Evolutionary conservation across 2,329 filamentous ascomycete species (phyloP).

Genomic region (Fusarium sp.): DNA sequence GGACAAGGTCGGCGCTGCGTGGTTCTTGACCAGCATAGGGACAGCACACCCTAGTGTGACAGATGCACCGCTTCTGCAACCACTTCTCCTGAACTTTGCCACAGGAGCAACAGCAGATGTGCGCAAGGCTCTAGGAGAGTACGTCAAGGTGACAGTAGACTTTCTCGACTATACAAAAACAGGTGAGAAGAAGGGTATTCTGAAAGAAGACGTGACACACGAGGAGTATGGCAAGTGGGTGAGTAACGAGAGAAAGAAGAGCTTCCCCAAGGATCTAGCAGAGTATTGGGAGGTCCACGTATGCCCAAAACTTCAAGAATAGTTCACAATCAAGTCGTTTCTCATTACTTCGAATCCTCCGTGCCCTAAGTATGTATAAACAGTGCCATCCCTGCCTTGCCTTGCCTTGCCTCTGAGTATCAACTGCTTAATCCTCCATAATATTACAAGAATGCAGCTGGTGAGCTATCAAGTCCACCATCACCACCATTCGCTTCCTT

Average conservation of each 20-base stretch:
- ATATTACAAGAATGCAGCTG: slow-evolving; percentile 7
- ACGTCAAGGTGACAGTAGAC: slow-evolving; percentile 68
- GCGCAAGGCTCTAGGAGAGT: slow-evolving; percentile 67
- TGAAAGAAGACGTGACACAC: slow-evolving; percentile 62
- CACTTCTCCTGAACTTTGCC: slow-evolving; percentile 68
- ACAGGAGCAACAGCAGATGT: slow-evolving; percentile 71
- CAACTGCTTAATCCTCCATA: background rate
- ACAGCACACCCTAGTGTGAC: slow-evolving; percentile 74
- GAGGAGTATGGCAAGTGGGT: slow-evolving; percentile 55
- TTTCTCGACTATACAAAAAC: slow-evolving; percentile 64
- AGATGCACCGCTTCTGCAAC: slow-evolving; percentile 74
- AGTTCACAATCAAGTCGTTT: background rate
- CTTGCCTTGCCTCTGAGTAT: background rate
- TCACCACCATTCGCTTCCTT: slow-evolving; percentile 53
- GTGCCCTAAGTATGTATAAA: background rate
- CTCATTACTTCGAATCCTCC: background rate
- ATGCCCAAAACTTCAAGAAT: slow-evolving; percentile 39
- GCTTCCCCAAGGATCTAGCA: slow-evolving; percentile 49
- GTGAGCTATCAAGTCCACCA: slow-evolving; percentile 43
- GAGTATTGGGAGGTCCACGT: slow-evolving; percentile 59
- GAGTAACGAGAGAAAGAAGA: slow-evolving; percentile 47
- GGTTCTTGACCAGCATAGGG: slow-evolving; percentile 67
- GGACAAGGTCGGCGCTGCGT: slow-evolving; percentile 56
- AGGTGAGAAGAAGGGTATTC: slow-evolving; percentile 58
- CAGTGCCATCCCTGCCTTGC: background rate